Percentiles rank a stretch among this genome's conserved stretches.
Conservation (phyloP, 2,329 filamentous ascomycete genomes). For the Penicillium sp. region DNA sequence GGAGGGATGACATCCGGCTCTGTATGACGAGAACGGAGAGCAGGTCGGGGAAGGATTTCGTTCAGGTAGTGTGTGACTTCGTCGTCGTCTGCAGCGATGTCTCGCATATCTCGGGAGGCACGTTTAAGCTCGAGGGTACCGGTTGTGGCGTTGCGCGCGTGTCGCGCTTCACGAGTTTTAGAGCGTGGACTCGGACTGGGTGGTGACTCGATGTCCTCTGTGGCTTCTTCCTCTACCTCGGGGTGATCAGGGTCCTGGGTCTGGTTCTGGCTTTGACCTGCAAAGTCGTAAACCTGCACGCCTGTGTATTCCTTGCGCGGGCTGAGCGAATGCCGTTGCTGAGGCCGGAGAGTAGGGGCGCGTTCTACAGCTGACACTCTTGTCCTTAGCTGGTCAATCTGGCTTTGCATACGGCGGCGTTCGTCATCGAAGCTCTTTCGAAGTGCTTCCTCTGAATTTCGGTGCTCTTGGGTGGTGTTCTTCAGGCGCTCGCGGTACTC, state of each 20-base stretch:
- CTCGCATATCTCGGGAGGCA: conserved; percentile 16
- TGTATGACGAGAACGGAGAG: conserved; percentile 9
- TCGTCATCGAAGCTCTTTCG: conserved; percentile 37
- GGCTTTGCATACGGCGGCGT: conserved; percentile 38
- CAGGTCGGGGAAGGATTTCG: conserved; percentile 21
- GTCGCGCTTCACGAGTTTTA: conserved; percentile 28
- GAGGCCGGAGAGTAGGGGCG: conserved; percentile 20
- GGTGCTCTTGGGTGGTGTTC: conserved; percentile 34
- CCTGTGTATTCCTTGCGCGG: conserved; percentile 31
- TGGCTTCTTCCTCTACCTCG: conserved; percentile 24
- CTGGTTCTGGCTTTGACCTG: conserved; percentile 1
- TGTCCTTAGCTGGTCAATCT: conserved; percentile 38
- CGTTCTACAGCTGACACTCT: conserved; percentile 31
- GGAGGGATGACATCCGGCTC: conserved; percentile 21
- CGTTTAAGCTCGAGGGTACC: conserved; percentile 26
- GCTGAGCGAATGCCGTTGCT: conserved; percentile 25
- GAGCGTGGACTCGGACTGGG: conserved; percentile 37
- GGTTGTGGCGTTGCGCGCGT: conserved; percentile 16
- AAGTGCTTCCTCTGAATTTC: conserved; percentile 36
- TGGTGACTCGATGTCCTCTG: conserved; percentile 32
- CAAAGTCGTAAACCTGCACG: conserved; percentile 30
- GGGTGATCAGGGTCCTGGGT: conserved; percentile 11
- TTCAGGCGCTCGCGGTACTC: conserved; percentile 44
- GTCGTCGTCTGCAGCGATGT: conserved; percentile 27
- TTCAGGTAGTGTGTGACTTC: conserved; percentile 27